These are phyloP conservation scores for Cucumis hystrix DNA, from an alignment of 306 rosid species.

Conservation along the genomic window DNA sequence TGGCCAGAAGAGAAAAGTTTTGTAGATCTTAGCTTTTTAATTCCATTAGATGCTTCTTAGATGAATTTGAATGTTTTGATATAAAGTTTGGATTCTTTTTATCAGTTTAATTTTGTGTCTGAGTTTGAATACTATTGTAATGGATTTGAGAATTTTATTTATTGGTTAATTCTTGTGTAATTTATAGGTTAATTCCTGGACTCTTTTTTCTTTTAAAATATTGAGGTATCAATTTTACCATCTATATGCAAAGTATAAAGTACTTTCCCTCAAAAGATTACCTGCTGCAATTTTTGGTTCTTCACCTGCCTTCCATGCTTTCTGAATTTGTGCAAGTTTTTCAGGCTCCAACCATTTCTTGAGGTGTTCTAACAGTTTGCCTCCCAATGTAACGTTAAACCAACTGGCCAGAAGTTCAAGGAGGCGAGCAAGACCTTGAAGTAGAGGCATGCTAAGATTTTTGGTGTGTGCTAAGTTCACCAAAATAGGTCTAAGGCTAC, in stretches of 20 bases:
- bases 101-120: not conserved
- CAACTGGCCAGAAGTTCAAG: constrained; percentile 93
- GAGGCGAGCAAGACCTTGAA: constrained; percentile 92
- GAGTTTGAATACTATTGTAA: not conserved
- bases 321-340: constrained; percentile 91
- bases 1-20: not conserved
- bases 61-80: not conserved
- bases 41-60: not conserved
- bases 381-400: constrained; percentile 97
- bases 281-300: constrained; percentile 99
- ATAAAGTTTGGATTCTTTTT: not conserved
- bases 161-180: not conserved
- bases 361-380: constrained; percentile 83
- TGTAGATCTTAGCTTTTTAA: not conserved
- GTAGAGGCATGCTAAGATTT: constrained; percentile 97
- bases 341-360: constrained; percentile 99
- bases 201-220: not conserved
- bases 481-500: constrained; percentile 95
- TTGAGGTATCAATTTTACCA: not conserved
- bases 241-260: not conserved
- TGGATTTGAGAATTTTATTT: not conserved
- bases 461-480: constrained; percentile 93
- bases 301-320: constrained; percentile 98
- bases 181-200: not conserved
- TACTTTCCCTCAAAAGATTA: constrained; percentile 4